Percentiles rank a stretch among this genome's conserved stretches.
Conservation (phyloP, 495 filamentous ascomycete species). For the Aspergillus kassunensis region DNA sequence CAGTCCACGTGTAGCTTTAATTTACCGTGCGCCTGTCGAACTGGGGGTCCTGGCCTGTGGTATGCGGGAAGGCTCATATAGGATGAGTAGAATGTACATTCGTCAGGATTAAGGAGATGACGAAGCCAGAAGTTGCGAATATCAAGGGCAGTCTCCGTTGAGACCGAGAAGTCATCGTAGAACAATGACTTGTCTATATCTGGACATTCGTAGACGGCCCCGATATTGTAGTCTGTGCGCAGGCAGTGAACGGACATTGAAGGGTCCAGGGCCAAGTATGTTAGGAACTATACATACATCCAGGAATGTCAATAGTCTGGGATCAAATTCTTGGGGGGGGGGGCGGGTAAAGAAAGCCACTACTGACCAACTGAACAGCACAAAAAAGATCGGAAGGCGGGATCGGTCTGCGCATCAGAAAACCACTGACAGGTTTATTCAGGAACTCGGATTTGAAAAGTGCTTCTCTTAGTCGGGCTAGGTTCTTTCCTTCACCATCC, state of each 20-base stretch:
- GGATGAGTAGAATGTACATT: constrained; percentile 23
- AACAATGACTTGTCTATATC: constrained; percentile 1
- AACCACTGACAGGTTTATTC: constrained; percentile 16
- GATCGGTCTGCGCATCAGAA: constrained; percentile 1
- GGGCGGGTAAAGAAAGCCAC: not conserved
- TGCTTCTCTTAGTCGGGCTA: constrained; percentile 16
- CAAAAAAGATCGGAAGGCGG: constrained; percentile 24
- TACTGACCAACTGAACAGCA: constrained; percentile 32
- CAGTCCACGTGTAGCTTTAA: constrained; percentile 20
- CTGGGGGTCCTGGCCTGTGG: constrained; percentile 19
- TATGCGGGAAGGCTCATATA: constrained; percentile 16
- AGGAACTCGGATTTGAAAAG: constrained; percentile 23
- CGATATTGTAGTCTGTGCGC: constrained; percentile 33
- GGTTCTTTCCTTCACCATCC: constrained; percentile 29
- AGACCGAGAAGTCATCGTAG: constrained; percentile 1
- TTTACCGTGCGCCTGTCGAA: not conserved
- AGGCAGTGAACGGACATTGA: constrained; percentile 20
- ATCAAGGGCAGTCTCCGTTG: constrained; percentile 18
- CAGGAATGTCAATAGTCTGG: not conserved
- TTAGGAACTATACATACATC: constrained; percentile 29
- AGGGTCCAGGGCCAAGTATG: constrained; percentile 25
- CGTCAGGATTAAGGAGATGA: constrained; percentile 26
- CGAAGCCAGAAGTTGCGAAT: constrained; percentile 39
- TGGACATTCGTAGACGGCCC: constrained; percentile 22
- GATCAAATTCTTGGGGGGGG: not conserved